Percentiles rank a stretch among this genome's conserved stretches.
Conservation (phyloP, 2,329 filamentous ascomycete species). For the Biscogniauxia sp. region DNA sequence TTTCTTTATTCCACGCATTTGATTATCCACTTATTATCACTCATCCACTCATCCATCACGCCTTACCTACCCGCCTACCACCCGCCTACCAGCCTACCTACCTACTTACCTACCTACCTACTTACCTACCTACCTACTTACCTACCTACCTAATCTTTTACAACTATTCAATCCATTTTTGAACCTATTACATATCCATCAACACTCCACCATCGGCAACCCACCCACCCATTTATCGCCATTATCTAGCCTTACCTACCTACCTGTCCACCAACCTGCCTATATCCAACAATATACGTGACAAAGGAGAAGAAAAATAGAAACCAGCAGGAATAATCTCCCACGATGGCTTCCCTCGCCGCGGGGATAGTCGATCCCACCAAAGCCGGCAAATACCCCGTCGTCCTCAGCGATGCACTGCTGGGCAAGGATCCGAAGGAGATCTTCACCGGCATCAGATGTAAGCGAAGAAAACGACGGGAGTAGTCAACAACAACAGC, state of each 20-base stretch:
- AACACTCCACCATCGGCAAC: constrained; percentile 11
- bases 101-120: background rate
- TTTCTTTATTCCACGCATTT: background rate
- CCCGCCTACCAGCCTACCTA: background rate
- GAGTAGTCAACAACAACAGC: background rate
- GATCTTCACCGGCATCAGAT: constrained; percentile 59
- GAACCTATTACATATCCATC: no score
- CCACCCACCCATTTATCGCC: constrained; percentile 15
- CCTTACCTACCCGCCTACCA: background rate
- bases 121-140: background rate
- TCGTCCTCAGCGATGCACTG: constrained; percentile 62
- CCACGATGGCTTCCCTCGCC: constrained; percentile 28
- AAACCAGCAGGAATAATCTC: no score
- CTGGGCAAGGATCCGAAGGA: constrained; percentile 56
- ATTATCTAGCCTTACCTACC: constrained; percentile 8
- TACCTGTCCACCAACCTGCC: no score
- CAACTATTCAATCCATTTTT: no score
- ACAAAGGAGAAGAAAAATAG: no score
- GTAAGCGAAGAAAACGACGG: constrained; percentile 38
- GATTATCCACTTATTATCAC: background rate
- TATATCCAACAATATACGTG: no score
- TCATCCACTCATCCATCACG: background rate
- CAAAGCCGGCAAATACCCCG: constrained; percentile 59
- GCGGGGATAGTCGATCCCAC: constrained; percentile 53
- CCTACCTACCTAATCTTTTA: background rate